Conservation (phyloP, 2,329 filamentous ascomycete species). For the Xylaria polymorpha region DNA sequence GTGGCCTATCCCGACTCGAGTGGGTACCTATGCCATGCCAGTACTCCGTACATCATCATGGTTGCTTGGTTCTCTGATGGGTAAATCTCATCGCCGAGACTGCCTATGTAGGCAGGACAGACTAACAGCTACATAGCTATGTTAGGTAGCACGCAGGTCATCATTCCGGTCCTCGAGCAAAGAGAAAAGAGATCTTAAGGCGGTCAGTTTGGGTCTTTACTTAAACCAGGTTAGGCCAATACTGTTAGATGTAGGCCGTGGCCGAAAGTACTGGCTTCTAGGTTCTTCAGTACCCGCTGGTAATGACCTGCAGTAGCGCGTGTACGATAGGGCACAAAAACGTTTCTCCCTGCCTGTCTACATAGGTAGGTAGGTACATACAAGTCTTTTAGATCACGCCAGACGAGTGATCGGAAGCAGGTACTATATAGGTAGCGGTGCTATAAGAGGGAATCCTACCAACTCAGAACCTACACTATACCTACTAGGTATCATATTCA, state of each 20-base stretch:
- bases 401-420: not conserved
- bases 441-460: constrained; percentile 13
- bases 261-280: not conserved
- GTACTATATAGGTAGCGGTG: constrained; percentile 5
- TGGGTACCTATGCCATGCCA: constrained; percentile 4
- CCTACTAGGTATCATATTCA: no score
- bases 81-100: not conserved
- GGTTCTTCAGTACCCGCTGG: constrained; percentile 24
- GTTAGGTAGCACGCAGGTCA: constrained; percentile 25
- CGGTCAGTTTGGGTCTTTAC: constrained; percentile 36
- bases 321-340: constrained; percentile 16
- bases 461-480: not conserved
- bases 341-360: not conserved
- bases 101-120: no score
- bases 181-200: constrained; percentile 6
- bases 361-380: not conserved
- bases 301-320: constrained; percentile 41
- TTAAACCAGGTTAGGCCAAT: constrained; percentile 25
- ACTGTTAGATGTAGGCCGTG: constrained; percentile 12
- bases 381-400: not conserved
- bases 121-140: constrained; percentile 13
- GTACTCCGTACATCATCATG: constrained; percentile 1
- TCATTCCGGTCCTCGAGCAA: constrained; percentile 14
- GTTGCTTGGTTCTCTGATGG: constrained; percentile 6
- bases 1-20: not conserved